Base-by-base conservation (phyloP, 2,329 filamentous ascomycete species). In the Neocatenulostroma microsporum region DNA sequence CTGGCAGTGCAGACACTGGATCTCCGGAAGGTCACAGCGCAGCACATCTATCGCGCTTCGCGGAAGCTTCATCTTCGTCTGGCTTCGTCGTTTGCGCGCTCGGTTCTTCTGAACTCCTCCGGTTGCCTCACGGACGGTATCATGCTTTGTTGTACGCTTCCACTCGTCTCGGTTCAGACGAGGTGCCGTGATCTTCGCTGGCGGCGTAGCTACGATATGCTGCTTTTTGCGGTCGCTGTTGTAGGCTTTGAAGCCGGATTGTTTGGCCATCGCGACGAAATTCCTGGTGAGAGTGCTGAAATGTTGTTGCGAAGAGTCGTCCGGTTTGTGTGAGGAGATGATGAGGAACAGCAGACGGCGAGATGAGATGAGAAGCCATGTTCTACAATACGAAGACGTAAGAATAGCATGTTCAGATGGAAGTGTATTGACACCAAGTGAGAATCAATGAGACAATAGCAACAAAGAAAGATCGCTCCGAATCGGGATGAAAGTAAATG, bases 261-360 rank as follows among this genome's bases (percentile, higher is more conserved):
- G 11, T 14, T 37, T 37, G 6, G 35, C 28, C 35, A 37, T 37
- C 23, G n/a, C 27, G 13, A 25, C n/a, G n/a, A n/a, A n/a, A n/a
- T n/a, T n/a, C n/a, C n/a, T n/a, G n/a, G n/a, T n/a, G n/a, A n/a
- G n/a, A n/a, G n/a, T n/a, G n/a, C n/a, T n/a, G n/a, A n/a, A n/a
- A n/a, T n/a, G n/a, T n/a, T n/a, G n/a, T n/a, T n/a, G n/a, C n/a
- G n/a, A n/a, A n/a, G n/a, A n/a, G n/a, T n/a, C n/a, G n/a, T n/a
- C n/a, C n/a, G n/a, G n/a, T n/a, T n/a, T n/a, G n/a, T n/a, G n/a
- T n/a, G n/a, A n/a, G n/a, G n/a, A n/a, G n/a, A n/a, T n/a, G n/a
- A n/a, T n/a, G n/a, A n/a, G n/a, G n/a, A n/a, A n/a, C n/a, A n/a
- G n/a, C n/a, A n/a, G n/a, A n/a, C n/a, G n/a, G n/a, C n/a, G n/a